Evolutionary conservation across 352 stramenopile species (phyloP), one percentile per base, ranked within the genome.

Genomic region (Pythium apleroticum): DNA sequence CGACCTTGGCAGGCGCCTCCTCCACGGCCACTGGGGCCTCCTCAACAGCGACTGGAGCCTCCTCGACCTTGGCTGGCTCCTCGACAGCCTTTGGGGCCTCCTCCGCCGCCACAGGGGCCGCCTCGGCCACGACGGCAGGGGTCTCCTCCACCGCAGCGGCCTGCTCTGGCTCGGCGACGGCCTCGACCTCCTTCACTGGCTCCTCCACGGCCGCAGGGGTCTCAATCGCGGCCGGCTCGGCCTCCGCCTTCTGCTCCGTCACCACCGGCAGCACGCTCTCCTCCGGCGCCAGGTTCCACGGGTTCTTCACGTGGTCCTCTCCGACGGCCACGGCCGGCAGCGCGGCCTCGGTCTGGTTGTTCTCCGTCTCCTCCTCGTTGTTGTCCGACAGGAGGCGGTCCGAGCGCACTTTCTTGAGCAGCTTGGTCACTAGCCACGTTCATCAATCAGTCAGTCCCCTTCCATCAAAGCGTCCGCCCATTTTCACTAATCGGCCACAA

Each of bases 371-470:
- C n/a, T 63, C 55, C 22, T 59, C 55, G 45, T 62, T 63, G 54
- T 56, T 69, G 37, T 64, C 56, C 30, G 62, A 54, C 41, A 57
- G 37, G 28, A 46, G 7, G 33, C 63, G 55, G 35, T 65, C 63
- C 52, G 70, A 85, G 50, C 80, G 83, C 63, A 87, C 78, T 67
- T 91, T 89, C 69, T 90, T 86, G 22, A 89, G 65, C 28, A 90
- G 71, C 69, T 91, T 89, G 60, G 71, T 84, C 58, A 91, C 84
- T 86, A 73, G 10, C 15, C 11, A 43, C 12, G 35, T 43, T 24
- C 39, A 46, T 46, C 39, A 46, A 46, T 46, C 39, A 46, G 19
- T 46, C 39, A 41, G 35, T 24, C 19, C 17, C 1, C 4, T 46
- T 46, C 39, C 39, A 46, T 24, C 63, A 57, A 48, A 30, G 33